Evolutionary conservation across 192 early-diverging fungal species (phyloP).

Genomic region (Podila horticola): DNA sequence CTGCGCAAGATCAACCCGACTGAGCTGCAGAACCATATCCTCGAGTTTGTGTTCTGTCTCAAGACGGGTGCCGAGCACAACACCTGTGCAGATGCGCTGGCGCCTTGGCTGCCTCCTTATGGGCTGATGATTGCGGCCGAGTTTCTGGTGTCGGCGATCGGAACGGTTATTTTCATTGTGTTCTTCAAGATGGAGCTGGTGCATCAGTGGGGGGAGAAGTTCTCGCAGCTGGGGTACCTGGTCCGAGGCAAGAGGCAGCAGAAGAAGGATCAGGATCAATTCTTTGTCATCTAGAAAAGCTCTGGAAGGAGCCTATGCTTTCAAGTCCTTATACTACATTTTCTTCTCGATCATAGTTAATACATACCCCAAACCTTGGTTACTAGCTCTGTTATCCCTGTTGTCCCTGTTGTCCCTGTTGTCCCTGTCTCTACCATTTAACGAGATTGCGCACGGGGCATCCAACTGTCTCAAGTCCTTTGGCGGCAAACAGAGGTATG

Average conservation of each 20-base stretch:
- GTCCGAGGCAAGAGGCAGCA: slow-evolving; percentile 31
- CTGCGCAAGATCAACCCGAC: slow-evolving; percentile 43
- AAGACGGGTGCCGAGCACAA: slow-evolving; percentile 40
- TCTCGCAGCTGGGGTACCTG: slow-evolving; percentile 48
- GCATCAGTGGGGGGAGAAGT: slow-evolving; percentile 58
- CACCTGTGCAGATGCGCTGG: slow-evolving; percentile 45
- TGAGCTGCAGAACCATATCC: slow-evolving; percentile 12
- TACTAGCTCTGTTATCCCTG: no score
- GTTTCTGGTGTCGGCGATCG: slow-evolving; percentile 53
- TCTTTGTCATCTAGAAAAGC: slow-evolving; percentile 55
- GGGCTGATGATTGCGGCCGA: slow-evolving; percentile 60
- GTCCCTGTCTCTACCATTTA: no score
- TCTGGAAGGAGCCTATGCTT: no score
- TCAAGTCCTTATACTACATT: no score
- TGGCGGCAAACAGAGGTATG: no score
- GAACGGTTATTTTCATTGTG: slow-evolving; percentile 56
- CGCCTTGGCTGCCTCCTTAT: slow-evolving; percentile 56
- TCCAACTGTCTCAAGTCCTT: no score
- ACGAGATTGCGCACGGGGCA: no score
- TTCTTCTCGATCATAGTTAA: no score
- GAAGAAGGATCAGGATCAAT: slow-evolving; percentile 60
- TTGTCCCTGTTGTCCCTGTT: no score
- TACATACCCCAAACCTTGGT: no score
- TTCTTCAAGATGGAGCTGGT: slow-evolving; percentile 56
- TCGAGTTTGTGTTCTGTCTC: slow-evolving; percentile 59